A percentile compares a stretch with the other conserved stretches of the same genome.
Evolutionary conservation across 2,329 filamentous ascomycete species (phyloP).

Genomic region (Botryotinia convoluta): DNA sequence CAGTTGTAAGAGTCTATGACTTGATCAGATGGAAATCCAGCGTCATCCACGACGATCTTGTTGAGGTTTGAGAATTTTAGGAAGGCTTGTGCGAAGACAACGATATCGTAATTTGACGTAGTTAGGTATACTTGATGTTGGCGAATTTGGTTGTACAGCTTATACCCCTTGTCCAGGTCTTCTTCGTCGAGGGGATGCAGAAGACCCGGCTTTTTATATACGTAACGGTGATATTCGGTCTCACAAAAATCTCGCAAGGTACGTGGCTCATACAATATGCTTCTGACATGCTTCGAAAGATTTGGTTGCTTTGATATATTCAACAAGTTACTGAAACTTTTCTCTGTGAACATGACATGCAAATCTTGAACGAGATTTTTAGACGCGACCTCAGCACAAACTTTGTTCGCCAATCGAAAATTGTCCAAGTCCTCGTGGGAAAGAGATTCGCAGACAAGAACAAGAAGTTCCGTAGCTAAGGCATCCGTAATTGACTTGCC

Average conservation of each 20-base stretch:
- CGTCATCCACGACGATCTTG: not conserved
- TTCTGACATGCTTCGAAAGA: constrained; percentile 9
- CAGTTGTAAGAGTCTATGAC: not conserved
- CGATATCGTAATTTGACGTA: not conserved
- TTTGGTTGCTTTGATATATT: not conserved
- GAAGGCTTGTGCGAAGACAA: not conserved
- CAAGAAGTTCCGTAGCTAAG: not conserved
- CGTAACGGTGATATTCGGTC: no score
- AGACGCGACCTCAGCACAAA: not conserved
- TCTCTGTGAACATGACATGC: not conserved
- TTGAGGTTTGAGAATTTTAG: not conserved
- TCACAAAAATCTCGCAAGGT: not conserved
- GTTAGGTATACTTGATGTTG: not conserved
- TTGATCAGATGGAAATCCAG: not conserved
- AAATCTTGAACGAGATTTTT: not conserved
- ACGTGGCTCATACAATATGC: not conserved
- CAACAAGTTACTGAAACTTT: not conserved
- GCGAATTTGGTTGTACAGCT: not conserved
- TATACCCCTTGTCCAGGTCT: not conserved
- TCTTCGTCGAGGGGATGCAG: no score
- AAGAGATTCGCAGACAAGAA: not conserved
- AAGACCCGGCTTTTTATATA: no score
- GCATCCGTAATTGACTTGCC: not conserved
- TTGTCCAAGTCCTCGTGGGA: not conserved
- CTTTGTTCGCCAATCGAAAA: constrained; percentile 4